Conservation (phyloP, 2,329 filamentous ascomycete genomes). For the Neurospora crassa region DNA sequence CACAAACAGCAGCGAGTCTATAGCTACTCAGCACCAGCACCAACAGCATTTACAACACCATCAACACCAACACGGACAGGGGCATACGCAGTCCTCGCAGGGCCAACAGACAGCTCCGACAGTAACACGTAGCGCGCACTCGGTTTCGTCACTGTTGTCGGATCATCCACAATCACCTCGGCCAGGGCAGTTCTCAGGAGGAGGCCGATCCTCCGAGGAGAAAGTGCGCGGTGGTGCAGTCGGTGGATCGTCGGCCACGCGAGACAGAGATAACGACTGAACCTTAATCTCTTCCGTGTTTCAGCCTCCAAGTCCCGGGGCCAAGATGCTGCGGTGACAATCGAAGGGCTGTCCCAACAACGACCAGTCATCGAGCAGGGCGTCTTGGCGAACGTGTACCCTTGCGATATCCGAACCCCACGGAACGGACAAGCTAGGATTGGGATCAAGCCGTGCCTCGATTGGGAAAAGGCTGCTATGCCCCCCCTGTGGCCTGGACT, state of each 20-base stretch:
- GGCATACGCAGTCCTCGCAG: conserved; percentile 10
- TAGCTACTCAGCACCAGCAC: conserved; percentile 16
- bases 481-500: not conserved
- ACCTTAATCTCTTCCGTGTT: conserved; percentile 22
- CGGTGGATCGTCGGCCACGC: conserved; percentile 23
- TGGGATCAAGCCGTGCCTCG: not conserved
- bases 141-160: conserved; percentile 35
- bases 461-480: not conserved
- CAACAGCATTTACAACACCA: conserved; percentile 20
- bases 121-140: conserved; percentile 27
- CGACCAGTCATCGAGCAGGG: not conserved
- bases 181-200: conserved; percentile 14
- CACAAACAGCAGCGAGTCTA: conserved; percentile 24
- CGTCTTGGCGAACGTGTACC: not conserved
- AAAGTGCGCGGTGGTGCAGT: conserved; percentile 24
- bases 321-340: conserved; percentile 8
- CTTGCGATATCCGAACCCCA: not conserved
- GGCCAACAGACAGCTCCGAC: conserved; percentile 8
- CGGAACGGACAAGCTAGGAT: not conserved
- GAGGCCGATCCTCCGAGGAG: conserved; percentile 23
- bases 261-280: conserved; percentile 22
- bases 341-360: not conserved
- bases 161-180: conserved; percentile 26
- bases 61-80: conserved; percentile 12
- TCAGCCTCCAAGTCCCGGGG: conserved; percentile 18